A percentile compares a stretch with the other conserved stretches of the same genome.
phyloP scores from a whole-genome alignment of 73 alveolate species.

The Paramecium biaurelia region DNA sequence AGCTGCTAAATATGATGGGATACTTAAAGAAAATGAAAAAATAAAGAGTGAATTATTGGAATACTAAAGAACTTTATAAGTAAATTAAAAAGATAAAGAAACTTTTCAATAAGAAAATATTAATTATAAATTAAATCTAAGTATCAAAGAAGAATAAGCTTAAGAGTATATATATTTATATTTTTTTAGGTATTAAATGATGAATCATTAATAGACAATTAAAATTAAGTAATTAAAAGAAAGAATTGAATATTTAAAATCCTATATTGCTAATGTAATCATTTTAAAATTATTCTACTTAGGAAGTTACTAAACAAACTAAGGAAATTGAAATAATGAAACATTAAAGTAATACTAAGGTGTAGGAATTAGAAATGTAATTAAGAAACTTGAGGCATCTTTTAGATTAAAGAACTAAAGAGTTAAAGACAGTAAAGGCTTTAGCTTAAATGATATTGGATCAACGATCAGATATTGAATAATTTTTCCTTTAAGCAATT shows the following conservation, averaged over 20 bases:
- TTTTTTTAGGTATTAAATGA: slow-evolving; percentile 21
- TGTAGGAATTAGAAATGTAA: slow-evolving; percentile 50
- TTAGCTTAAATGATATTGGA: slow-evolving; percentile 88
- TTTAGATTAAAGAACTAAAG: slow-evolving; percentile 75
- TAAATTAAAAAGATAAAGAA: slow-evolving; percentile 46
- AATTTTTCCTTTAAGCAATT: slow-evolving; percentile 83
- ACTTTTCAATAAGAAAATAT: background rate
- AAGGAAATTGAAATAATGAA: slow-evolving; percentile 63
- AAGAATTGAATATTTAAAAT: slow-evolving; percentile 54
- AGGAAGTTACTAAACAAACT: slow-evolving; percentile 54
- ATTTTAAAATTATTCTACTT: background rate
- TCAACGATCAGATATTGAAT: slow-evolving; percentile 86
- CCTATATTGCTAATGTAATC: slow-evolving; percentile 44
- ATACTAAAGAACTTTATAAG: slow-evolving; percentile 32
- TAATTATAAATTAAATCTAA: slow-evolving; percentile 18
- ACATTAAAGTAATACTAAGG: slow-evolving; percentile 38
- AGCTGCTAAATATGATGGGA: slow-evolving; percentile 53
- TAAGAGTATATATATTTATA: background rate
- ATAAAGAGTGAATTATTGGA: slow-evolving; percentile 55
- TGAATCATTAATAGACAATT: slow-evolving; percentile 35
- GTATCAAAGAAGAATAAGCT: slow-evolving; percentile 28
- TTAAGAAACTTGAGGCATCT: slow-evolving; percentile 68
- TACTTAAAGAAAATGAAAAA: slow-evolving; percentile 61
- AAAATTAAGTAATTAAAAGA: slow-evolving; percentile 60
- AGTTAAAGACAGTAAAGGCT: slow-evolving; percentile 79